Evolutionary conservation across 2,329 filamentous ascomycete genomes (phyloP), one percentile per base, ranked within the genome.

Genomic region (Botryotinia calthae): DNA sequence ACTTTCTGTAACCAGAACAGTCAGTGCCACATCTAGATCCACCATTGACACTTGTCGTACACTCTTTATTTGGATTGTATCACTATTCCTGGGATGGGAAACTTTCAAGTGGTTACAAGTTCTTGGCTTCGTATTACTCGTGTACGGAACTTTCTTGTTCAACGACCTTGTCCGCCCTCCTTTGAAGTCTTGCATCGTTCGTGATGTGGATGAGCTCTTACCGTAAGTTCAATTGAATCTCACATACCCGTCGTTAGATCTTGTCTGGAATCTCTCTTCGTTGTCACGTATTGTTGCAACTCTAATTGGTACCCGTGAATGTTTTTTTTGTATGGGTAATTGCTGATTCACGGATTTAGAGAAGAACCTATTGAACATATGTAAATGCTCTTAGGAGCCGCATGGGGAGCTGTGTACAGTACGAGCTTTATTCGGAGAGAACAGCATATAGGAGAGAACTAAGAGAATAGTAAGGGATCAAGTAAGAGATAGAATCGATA

Each of bases 1-100:
- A 12, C 88, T 99, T 16, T 96, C 93, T 0, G 95, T 99, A 14
- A 99, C 96, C 0, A 90, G 93, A 74, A 90, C 84, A 75, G 94
- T 99, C 77, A 97, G 93, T 75, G 96, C 96, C 18, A 99, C 96
- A 0, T 94, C 95, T 1, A 90, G 96, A 74, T 97, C 94, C 46
- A 98, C 95, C 46, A 98, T 99, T 79, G 96, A 99, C 82, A 99
- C 96, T 1, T 98, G 95, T 86, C 90, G 95, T 58, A 99, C 96
- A 0, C 88, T 99, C 1, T 98, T 99, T 84, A 98, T 99, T 83
- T 99, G 96, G 96, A 87, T 99, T 42, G 93, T 97, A 22, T 97
- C 94, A 28, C 88, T 99, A 7, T 93, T 92, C 6, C 88, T 99
- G 2, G 95, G 95, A 74, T 99, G 96, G 96, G 96, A 99, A 84